Evolutionary conservation across 2,329 filamentous ascomycete species (phyloP), one percentile per base, ranked within the genome.

Genomic region (Diaporthe sp.): DNA sequence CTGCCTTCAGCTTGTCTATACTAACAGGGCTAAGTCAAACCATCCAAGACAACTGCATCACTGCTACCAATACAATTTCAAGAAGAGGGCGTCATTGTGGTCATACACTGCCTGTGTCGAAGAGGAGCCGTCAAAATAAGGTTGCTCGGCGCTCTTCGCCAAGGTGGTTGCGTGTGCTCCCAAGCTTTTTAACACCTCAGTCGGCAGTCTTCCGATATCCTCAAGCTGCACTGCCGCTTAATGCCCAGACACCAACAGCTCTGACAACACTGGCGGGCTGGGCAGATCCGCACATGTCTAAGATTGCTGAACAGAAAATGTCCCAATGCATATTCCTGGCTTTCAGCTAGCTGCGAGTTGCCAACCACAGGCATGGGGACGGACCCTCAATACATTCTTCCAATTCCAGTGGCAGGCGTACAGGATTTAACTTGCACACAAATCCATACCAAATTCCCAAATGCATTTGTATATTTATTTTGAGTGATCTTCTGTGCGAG

Each of bases 181-280:
- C 61, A 65, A 34, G 42, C 17, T 44, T 46, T 46, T 22, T 46
- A 17, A 9, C 2, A 7, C 9, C 25, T 65, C 46, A 9, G 39
- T 34, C 8, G 8, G 25, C 15, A 31, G 61, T 44, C n/a, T 62
- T 42, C 37, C 25, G 39, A 28, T 13, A 28, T 39, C 37, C 37
- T 61, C 37, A 28, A 25, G 37, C 58, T 42, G 42, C 39, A 65
- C 61, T 46, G 61, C 61, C 42, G 58, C 39, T 25, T 15, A 15
- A 65, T 65, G 61, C 61, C 61, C 61, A 65, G 61, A 46, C 61
- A 46, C 61, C 61, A 65, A 28, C 61, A 34, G 42, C 17, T 22
- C 17, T 65, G 25, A 46, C 61, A 31, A 65, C 25, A 7, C 61
- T 28, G 6, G 15, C 15, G 19, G 37, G n/a, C 58, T 65, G 22